Evolutionary conservation across 352 stramenopile species (phyloP).

Genomic region (Phytophthora podocarpi): DNA sequence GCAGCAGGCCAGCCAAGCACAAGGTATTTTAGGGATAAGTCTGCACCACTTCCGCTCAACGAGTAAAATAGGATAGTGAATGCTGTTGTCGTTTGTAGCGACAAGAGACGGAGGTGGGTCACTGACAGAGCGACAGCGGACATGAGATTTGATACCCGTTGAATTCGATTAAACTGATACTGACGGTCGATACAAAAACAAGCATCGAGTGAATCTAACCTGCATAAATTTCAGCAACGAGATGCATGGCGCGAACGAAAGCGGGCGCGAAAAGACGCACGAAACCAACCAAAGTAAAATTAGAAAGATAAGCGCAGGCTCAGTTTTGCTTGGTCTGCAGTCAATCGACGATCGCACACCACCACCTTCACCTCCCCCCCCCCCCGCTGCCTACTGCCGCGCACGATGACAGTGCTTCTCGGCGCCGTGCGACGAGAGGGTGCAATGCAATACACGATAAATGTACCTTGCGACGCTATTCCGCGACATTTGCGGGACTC

Average conservation of each 20-base stretch:
- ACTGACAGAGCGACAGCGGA: constrained; percentile 9
- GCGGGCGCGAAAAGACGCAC: constrained; percentile 17
- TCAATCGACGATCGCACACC: constrained; percentile 11
- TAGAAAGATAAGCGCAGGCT: constrained; percentile 16
- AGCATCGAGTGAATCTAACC: too few relatives aligned
- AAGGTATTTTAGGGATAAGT: too few relatives aligned
- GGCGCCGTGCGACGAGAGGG: neutral
- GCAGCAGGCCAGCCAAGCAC: constrained; percentile 6
- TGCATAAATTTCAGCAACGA: neutral
- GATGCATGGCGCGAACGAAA: constrained; percentile 14
- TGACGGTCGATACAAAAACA: too few relatives aligned
- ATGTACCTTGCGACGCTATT: constrained; percentile 11
- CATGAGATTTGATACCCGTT: constrained; percentile 12
- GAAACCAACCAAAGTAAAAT: constrained; percentile 26
- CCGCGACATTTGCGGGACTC: constrained; percentile 22
- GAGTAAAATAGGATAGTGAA: constrained; percentile 41
- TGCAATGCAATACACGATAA: constrained; percentile 12
- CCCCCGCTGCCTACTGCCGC: neutral
- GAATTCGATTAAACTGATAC: constrained; percentile 3
- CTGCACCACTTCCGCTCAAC: constrained; percentile 23
- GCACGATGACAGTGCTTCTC: too few relatives aligned
- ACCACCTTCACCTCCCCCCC: neutral
- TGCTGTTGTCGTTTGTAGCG: constrained; percentile 17
- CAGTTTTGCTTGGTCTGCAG: constrained; percentile 10
- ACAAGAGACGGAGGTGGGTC: neutral